Conservation (phyloP, 495 filamentous ascomycete species). For the Penicillium pulvis region DNA sequence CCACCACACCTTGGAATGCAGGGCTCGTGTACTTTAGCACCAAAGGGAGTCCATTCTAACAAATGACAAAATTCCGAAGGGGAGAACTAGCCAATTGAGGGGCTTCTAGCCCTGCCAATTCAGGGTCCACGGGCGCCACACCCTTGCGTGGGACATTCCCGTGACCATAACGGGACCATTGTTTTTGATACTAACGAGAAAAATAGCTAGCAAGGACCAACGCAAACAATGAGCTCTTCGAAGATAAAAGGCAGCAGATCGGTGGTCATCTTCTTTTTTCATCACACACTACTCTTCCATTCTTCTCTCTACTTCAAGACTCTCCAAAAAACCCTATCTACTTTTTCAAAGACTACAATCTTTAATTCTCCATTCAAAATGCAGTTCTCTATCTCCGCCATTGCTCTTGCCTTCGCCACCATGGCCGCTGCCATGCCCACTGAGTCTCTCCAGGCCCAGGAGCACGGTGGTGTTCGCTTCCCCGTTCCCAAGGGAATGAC, state of each 20-base stretch:
- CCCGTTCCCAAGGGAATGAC: constrained; percentile 44
- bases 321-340: constrained; percentile 10
- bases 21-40: constrained; percentile 13
- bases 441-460: constrained; percentile 13
- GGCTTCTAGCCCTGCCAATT: not conserved
- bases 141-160: constrained; percentile 30
- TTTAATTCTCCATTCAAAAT: constrained; percentile 28
- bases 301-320: constrained; percentile 14
- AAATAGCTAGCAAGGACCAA: constrained; percentile 5
- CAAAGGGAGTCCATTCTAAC: constrained; percentile 20
- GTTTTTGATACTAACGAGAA: constrained; percentile 18
- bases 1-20: constrained; percentile 25
- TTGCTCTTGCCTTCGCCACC: constrained; percentile 21
- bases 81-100: constrained; percentile 15
- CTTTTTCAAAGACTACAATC: constrained; percentile 26
- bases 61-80: constrained; percentile 17
- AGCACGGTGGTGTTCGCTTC: constrained; percentile 5
- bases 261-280: constrained; percentile 5
- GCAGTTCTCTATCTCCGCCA: constrained; percentile 28
- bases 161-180: constrained; percentile 17
- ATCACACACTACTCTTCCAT: constrained; percentile 18
- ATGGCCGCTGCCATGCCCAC: constrained; percentile 19
- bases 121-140: constrained; percentile 7
- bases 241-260: constrained; percentile 27
- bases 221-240: constrained; percentile 12